phyloP scores from a whole-genome alignment of 2,329 filamentous ascomycete species.

The Cladosporium sp. region DNA sequence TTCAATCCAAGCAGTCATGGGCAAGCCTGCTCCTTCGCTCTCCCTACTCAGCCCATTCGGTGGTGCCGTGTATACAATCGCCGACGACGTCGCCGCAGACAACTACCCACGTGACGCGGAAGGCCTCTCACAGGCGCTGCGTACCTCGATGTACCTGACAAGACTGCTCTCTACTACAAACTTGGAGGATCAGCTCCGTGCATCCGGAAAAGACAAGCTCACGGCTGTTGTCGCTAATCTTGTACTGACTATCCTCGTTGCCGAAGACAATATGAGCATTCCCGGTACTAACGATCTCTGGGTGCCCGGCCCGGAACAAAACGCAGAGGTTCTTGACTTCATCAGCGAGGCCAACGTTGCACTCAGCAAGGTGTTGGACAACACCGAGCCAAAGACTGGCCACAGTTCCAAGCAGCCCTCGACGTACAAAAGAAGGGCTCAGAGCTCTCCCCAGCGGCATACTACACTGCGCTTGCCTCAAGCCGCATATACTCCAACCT shows the following conservation, averaged over 20 bases:
- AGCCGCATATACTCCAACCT: conserved; percentile 35
- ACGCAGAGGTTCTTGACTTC: conserved; percentile 50
- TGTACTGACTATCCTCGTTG: conserved; percentile 52
- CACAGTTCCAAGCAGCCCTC: not conserved
- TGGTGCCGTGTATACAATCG: conserved; percentile 64
- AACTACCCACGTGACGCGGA: conserved; percentile 50
- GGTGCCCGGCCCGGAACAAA: conserved; percentile 41
- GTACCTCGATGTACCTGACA: conserved; percentile 69
- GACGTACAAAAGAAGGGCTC: not conserved
- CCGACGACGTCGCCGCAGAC: conserved; percentile 23
- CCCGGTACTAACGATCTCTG: conserved; percentile 53
- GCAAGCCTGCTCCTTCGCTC: conserved; percentile 57
- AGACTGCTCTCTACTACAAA: conserved; percentile 50
- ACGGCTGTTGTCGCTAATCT: conserved; percentile 41
- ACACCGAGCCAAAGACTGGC: not conserved
- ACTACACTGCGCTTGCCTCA: conserved; percentile 41
- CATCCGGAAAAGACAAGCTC: conserved; percentile 23
- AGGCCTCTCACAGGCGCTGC: conserved; percentile 67
- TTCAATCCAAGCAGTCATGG: conserved; percentile 56
- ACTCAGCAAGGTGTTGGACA: conserved; percentile 31
- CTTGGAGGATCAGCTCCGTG: conserved; percentile 23
- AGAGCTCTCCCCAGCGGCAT: conserved; percentile 24
- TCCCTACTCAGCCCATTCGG: conserved; percentile 70
- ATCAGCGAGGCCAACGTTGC: conserved; percentile 48
- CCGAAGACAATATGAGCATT: conserved; percentile 58